Evolutionary conservation across 1,139 yeast species (phyloP).

Genomic region (Magnusiomyces clavatus): DNA sequence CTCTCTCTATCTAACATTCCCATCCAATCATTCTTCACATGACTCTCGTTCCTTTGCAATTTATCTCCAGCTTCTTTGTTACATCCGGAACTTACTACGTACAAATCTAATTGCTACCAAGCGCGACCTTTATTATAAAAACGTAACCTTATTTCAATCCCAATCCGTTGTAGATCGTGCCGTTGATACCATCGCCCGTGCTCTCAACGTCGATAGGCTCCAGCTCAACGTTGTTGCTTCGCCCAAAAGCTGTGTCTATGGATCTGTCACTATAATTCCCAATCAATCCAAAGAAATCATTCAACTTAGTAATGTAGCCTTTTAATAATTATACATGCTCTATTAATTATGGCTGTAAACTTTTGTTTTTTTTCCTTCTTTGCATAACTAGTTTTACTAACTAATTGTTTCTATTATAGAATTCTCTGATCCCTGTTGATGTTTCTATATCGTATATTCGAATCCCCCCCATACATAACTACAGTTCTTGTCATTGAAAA

Average conservation of each 20-base stretch:
- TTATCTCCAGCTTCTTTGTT: neutral
- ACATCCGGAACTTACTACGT: constrained; percentile 14
- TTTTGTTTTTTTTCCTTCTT: neutral
- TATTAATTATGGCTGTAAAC: too few relatives aligned
- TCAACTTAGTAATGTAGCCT: neutral
- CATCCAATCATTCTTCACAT: too few relatives aligned
- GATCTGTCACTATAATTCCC: constrained; percentile 28
- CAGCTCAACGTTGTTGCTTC: constrained; percentile 46
- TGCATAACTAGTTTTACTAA: neutral
- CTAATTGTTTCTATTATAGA: neutral
- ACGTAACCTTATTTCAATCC: constrained; percentile 45
- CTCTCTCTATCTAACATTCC: too few relatives aligned
- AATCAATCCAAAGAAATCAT: neutral
- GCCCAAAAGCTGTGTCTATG: constrained; percentile 55
- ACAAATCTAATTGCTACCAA: constrained; percentile 34
- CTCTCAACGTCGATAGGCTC: constrained; percentile 24
- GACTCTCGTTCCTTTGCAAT: neutral
- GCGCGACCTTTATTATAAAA: constrained; percentile 60
- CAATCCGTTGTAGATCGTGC: constrained; percentile 42
- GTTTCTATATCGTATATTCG: constrained; percentile 1
- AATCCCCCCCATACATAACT: neutral
- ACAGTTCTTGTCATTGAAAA: constrained; percentile 1
- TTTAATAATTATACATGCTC: neutral
- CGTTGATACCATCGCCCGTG: constrained; percentile 31
- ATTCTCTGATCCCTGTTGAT: constrained; percentile 3